Base-by-base conservation (phyloP, 805 yeast species). In the Cyberlindnera nakhonratchasimensis region DNA sequence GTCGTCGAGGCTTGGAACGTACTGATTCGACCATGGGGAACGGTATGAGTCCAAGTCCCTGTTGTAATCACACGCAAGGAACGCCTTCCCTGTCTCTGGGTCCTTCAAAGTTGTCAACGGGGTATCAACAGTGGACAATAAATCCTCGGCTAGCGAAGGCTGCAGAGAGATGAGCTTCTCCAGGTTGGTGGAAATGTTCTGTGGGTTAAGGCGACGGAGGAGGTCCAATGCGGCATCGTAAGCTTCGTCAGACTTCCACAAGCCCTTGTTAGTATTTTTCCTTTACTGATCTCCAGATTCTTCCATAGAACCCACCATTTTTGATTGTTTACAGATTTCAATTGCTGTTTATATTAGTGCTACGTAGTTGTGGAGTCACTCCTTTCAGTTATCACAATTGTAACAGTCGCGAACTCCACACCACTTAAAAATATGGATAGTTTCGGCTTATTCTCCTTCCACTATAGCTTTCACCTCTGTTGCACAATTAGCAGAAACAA, bases 11-110 rank as follows among this genome's bases (percentile, higher is more conserved):
- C 39, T 45, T 0, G 86, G 84, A 48, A 71, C 75, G 64, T 86
- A 91, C 47, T 72, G 71, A 59, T 88, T 88, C 17, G 87, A 74
- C 88, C 91, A 89, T 6, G 98, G 99, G 0, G 96, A 86, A 53
- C 98, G 74, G 65, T 75, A 86, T 17, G 90, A 81, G 64, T 91
- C 98, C 7, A 95, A 90, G 59, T 91, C 99, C 53, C 99, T 75
- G 64, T 91, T 91, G 62, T 91, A 91, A 62, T 91, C 99, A 65
- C 98, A 91, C 39, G 90, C 77, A 43, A 91, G 72, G 60, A 72
- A 91, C 45, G 74, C 75, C 63, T 84, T 84, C 10, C 86, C 86
- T 2, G 41, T 34, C 22, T 58, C 51, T 7, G 50, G 45, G 38
- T 57, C 61, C 23, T 46, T 45, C 2, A 59, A 46, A 32, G 77